Base-by-base conservation (phyloP, 192 early-diverging fungal genomes). In the Mortierella hygrophila region DNA sequence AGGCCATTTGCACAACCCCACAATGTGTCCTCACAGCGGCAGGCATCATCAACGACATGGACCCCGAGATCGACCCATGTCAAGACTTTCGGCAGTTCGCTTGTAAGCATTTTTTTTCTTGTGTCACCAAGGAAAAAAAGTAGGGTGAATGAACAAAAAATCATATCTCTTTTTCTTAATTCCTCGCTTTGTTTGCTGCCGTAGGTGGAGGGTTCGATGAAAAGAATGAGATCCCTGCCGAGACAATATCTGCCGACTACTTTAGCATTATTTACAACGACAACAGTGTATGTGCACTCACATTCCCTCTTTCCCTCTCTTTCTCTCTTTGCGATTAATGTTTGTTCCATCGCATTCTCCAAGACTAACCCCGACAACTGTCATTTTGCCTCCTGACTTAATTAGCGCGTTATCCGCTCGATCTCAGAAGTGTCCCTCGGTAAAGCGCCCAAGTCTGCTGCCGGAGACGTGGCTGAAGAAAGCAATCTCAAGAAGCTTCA, bases 1-100 rank as follows among this genome's bases (percentile, higher is more conserved):
- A 65, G 60, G 29, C 60, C 11, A 65, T 88, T n/a, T 95, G 94
- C 74, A 75, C 74, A 32, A 92, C 91, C 15, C 88, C 80, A 3
- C 87, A 88, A 1, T 95, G 94, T 86, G 78, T 88, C 11, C 47
- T 83, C 0, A 85, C 87, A 4, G 92, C 93, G 20, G 75, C 78
- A n/a, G 52, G 77, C 15, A 90, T 95, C 65, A 74, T 94, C 32
- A 55, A 46, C 3, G 89, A 89, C 40, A 88, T 95, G 52, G 88
- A 94, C 70, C 52, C 80, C 3, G 77, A 74, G 21, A 87, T 80
- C 2, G 91, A 95, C 85, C 94, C 94, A 15, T 95, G 94, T 68
- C 78, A 88, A 18, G 94, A 95, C 81, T 95, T 95, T 77, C 93
- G 89, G 74, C 85, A 93, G 71, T 95, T 87, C 80, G 82, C 89